These are phyloP conservation scores for Ceratocystis colombiana DNA, from an alignment of 2,329 filamentous ascomycete species.

Conservation along the genomic window DNA sequence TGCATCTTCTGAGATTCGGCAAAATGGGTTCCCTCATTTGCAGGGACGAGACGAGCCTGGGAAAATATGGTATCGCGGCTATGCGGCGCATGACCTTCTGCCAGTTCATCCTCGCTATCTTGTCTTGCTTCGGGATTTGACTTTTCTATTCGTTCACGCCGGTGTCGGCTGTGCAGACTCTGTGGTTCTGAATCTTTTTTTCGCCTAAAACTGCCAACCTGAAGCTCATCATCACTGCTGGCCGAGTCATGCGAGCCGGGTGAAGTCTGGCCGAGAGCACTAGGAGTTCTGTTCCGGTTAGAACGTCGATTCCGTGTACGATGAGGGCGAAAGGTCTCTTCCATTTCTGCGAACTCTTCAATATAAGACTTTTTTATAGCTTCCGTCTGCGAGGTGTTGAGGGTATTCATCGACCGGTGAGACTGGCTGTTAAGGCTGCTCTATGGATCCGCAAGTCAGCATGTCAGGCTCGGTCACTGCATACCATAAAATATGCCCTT, in stretches of 20 bases:
- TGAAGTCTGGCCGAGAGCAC: neutral
- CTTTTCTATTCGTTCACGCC: slow-evolving; percentile 8
- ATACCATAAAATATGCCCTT: neutral
- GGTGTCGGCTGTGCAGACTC: neutral
- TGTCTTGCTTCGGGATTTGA: neutral
- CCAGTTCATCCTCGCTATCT: slow-evolving; percentile 21
- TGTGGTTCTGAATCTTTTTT: neutral
- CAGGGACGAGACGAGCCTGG: neutral
- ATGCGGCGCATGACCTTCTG: neutral
- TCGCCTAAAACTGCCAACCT: neutral
- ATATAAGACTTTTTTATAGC: neutral
- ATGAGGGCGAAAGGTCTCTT: slow-evolving; percentile 1
- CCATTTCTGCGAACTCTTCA: slow-evolving; percentile 7
- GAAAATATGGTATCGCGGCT: slow-evolving; percentile 1
- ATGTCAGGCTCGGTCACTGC: neutral
- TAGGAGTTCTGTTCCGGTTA: neutral
- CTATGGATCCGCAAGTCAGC: neutral
- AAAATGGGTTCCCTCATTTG: neutral
- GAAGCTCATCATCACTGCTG: slow-evolving; percentile 21
- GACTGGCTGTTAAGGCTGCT: slow-evolving; percentile 2
- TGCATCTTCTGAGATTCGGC: neutral
- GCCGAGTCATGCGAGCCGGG: neutral
- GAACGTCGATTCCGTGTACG: slow-evolving; percentile 12
- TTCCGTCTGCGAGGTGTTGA: neutral
- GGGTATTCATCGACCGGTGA: slow-evolving; percentile 2